Conservation (phyloP, 768 basidiomycete genomes). For the Terana coerulea region DNA sequence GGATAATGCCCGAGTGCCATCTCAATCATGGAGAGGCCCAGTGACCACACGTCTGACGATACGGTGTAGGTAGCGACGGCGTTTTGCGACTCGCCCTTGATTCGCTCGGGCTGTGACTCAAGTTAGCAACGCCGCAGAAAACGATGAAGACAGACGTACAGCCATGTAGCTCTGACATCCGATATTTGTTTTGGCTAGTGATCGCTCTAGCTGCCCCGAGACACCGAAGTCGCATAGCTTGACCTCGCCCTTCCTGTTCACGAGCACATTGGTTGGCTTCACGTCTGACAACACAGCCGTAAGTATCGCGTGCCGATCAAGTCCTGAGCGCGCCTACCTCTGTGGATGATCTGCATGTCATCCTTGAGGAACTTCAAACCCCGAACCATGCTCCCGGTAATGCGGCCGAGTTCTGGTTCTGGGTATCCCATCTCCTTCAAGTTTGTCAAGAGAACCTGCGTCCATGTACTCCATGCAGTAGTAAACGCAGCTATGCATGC, state of each 20-base stretch:
- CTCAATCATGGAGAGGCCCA: constrained; percentile 92
- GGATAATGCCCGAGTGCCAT: constrained; percentile 89
- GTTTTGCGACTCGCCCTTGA: constrained; percentile 89
- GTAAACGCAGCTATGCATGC: constrained; percentile 61
- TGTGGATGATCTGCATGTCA: constrained; percentile 81
- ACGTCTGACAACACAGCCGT: constrained; percentile 50
- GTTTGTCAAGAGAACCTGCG: constrained; percentile 90
- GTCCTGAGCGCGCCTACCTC: constrained; percentile 42
- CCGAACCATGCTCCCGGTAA: constrained; percentile 77
- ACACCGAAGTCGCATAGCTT: constrained; percentile 99
- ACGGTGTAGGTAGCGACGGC: constrained; percentile 90
- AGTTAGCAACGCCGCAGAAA: not conserved
- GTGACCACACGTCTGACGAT: constrained; percentile 96
- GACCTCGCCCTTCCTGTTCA: constrained; percentile 83
- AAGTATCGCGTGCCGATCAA: not conserved
- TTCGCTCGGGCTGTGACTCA: constrained; percentile 78
- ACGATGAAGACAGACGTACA: constrained; percentile 41
- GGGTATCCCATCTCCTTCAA: constrained; percentile 48
- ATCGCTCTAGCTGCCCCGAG: constrained; percentile 94
- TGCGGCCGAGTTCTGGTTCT: constrained; percentile 80
- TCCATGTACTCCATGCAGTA: constrained; percentile 99
- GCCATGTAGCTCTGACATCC: constrained; percentile 99
- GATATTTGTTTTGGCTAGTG: constrained; percentile 95
- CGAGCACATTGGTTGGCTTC: constrained; percentile 91
- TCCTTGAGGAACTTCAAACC: constrained; percentile 97